phyloP scores from a whole-genome alignment of 192 early-diverging fungal genomes.

The Coemansia sp. region DNA sequence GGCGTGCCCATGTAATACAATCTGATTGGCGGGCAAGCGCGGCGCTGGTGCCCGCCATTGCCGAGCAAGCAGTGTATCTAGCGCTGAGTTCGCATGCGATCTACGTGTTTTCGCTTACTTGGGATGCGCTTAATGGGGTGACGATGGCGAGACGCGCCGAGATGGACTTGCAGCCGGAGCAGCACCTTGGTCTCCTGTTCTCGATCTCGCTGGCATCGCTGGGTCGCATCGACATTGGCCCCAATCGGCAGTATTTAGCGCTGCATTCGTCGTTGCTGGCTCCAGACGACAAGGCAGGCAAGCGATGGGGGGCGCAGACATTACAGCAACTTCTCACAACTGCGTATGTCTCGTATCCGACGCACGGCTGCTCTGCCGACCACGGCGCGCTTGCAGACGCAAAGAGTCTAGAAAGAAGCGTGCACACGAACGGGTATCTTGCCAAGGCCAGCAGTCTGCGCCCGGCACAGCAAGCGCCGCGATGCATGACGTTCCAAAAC shows the following conservation, averaged over 20 bases:
- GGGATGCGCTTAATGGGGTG: slow-evolving; percentile 17
- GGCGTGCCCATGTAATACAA: slow-evolving; percentile 2
- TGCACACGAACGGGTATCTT: background rate
- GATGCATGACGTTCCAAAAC: background rate
- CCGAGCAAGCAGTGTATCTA: slow-evolving; percentile 50
- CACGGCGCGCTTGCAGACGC: slow-evolving; percentile 1
- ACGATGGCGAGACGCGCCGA: slow-evolving; percentile 8
- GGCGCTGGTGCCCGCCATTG: slow-evolving; percentile 17
- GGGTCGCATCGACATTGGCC: slow-evolving; percentile 55
- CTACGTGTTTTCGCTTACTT: slow-evolving; percentile 43
- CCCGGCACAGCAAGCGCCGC: slow-evolving; percentile 6
- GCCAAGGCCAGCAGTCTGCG: slow-evolving; percentile 8
- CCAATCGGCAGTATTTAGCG: slow-evolving; percentile 54
- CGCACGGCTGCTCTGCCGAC: background rate
- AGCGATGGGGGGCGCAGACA: slow-evolving; percentile 1
- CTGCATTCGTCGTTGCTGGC: slow-evolving; percentile 40
- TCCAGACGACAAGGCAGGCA: background rate
- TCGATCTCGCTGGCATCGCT: slow-evolving; percentile 33
- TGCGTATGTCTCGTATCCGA: slow-evolving; percentile 13
- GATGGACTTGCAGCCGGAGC: slow-evolving; percentile 50
- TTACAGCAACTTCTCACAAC: slow-evolving; percentile 18
- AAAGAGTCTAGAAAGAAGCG: background rate
- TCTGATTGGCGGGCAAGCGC: slow-evolving; percentile 14
- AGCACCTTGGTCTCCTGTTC: slow-evolving; percentile 37
- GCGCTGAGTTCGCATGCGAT: slow-evolving; percentile 52